phyloP scores from a whole-genome alignment of 371 early-diverging fungal species.

The Batrachochytrium dendrobatidis region DNA sequence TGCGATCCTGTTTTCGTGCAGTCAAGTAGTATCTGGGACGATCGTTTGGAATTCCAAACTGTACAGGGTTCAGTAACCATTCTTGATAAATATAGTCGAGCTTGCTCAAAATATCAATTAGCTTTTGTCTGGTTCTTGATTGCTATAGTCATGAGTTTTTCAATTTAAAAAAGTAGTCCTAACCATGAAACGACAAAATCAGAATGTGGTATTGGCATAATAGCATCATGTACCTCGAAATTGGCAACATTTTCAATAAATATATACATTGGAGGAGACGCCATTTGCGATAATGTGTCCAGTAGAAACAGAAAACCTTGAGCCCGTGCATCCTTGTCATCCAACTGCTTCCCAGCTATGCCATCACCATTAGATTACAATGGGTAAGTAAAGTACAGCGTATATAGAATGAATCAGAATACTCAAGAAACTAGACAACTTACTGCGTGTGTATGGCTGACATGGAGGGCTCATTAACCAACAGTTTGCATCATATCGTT shows the following conservation, averaged over 20 bases:
- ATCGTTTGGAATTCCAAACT: constrained; percentile 26
- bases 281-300: constrained; percentile 16
- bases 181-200: too few relatives aligned
- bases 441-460: constrained; percentile 41
- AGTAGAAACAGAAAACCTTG: constrained; percentile 33
- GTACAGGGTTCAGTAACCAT: constrained; percentile 34
- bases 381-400: not conserved
- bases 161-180: too few relatives aligned
- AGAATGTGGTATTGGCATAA: too few relatives aligned
- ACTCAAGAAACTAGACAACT: not conserved
- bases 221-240: constrained; percentile 34
- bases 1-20: constrained; percentile 29
- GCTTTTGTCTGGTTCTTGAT: constrained; percentile 40
- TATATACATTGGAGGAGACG: constrained; percentile 23
- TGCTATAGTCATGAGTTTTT: too few relatives aligned
- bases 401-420: not conserved
- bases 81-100: constrained; percentile 58
- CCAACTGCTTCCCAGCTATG: constrained; percentile 31
- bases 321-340: constrained; percentile 36
- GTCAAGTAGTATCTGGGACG: constrained; percentile 19
- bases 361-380: not conserved
- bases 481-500: constrained; percentile 44
- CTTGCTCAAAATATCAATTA: constrained; percentile 46
- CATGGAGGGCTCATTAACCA: constrained; percentile 81
- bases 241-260: constrained; percentile 46